Conservation (phyloP, 2,329 filamentous ascomycete genomes). For the Lecanicillium sp. region DNA sequence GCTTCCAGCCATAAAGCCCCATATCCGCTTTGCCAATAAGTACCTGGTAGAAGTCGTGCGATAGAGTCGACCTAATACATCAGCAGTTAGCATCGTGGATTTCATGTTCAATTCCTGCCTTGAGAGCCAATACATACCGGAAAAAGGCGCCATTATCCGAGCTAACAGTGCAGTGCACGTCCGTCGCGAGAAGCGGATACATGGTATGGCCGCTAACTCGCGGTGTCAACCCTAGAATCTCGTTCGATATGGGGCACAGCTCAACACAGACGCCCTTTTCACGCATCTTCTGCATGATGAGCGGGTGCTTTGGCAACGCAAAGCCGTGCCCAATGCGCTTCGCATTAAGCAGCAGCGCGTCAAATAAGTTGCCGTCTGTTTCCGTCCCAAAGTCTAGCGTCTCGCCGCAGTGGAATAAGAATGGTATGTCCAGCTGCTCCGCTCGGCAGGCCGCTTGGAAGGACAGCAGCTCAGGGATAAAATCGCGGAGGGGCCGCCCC, state of each 20-base stretch:
- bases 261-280: slow-evolving; percentile 61
- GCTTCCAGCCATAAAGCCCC: slow-evolving; percentile 63
- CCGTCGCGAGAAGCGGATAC: slow-evolving; percentile 61
- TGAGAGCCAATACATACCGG: slow-evolving; percentile 36
- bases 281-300: slow-evolving; percentile 60
- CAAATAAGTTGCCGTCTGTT: slow-evolving; percentile 60
- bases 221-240: slow-evolving; percentile 62
- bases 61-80: slow-evolving; percentile 55
- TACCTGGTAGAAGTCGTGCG: slow-evolving; percentile 71
- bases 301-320: slow-evolving; percentile 57
- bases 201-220: slow-evolving; percentile 58
- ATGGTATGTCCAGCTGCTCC: slow-evolving; percentile 52
- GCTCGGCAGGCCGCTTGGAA: slow-evolving; percentile 46
- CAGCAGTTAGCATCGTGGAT: background rate
- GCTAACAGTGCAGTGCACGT: slow-evolving; percentile 66
- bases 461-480: slow-evolving; percentile 45
- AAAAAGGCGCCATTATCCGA: slow-evolving; percentile 71
- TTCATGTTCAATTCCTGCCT: slow-evolving; percentile 10
- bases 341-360: slow-evolving; percentile 57
- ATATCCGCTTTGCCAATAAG: slow-evolving; percentile 62
- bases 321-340: slow-evolving; percentile 71
- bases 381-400: slow-evolving; percentile 59
- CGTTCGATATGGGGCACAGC: slow-evolving; percentile 70
- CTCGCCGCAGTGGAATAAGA: slow-evolving; percentile 72
- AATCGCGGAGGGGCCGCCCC: slow-evolving; percentile 50